These are phyloP conservation scores for Xylaria bambusicola DNA, from an alignment of 495 filamentous ascomycete species.

Conservation along the genomic window DNA sequence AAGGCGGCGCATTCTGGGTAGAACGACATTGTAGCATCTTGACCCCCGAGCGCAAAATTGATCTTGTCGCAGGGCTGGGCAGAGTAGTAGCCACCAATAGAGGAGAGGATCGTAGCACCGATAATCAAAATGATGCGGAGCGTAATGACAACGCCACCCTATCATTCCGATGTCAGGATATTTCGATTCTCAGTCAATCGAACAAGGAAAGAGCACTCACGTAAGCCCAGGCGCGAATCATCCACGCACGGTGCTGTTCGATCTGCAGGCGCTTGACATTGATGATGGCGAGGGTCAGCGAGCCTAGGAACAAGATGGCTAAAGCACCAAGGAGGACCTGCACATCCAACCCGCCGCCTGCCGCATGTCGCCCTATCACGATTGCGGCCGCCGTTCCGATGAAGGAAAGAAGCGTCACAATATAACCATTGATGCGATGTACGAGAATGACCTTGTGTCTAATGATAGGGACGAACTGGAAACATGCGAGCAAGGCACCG, in stretches of 20 bases:
- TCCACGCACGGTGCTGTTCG: constrained; percentile 59
- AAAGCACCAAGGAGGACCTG: constrained; percentile 40
- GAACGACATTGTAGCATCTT: constrained; percentile 22
- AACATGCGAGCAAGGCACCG: constrained; percentile 45
- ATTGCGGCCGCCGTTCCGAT: constrained; percentile 42
- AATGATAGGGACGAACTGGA: constrained; percentile 55
- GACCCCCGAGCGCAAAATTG: constrained; percentile 28
- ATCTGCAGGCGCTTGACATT: constrained; percentile 57
- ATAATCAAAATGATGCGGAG: constrained; percentile 45
- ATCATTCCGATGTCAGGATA: constrained; percentile 8
- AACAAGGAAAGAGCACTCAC: constrained; percentile 19
- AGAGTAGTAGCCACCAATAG: constrained; percentile 34
- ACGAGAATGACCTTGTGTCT: constrained; percentile 47
- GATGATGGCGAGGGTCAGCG: constrained; percentile 43
- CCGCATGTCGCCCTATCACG: constrained; percentile 45
- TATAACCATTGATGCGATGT: constrained; percentile 58
- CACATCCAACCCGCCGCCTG: constrained; percentile 47
- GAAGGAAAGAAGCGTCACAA: constrained; percentile 42
- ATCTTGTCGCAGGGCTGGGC: constrained; percentile 48
- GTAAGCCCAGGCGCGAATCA: constrained; percentile 54
- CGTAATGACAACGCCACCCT: constrained; percentile 50
- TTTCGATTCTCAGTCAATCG: background rate
- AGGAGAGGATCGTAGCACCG: constrained; percentile 35
- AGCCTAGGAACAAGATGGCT: constrained; percentile 36
- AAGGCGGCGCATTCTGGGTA: constrained; percentile 45